Conservation (phyloP, 495 filamentous ascomycete species). For the Daldinia bambusicola region DNA sequence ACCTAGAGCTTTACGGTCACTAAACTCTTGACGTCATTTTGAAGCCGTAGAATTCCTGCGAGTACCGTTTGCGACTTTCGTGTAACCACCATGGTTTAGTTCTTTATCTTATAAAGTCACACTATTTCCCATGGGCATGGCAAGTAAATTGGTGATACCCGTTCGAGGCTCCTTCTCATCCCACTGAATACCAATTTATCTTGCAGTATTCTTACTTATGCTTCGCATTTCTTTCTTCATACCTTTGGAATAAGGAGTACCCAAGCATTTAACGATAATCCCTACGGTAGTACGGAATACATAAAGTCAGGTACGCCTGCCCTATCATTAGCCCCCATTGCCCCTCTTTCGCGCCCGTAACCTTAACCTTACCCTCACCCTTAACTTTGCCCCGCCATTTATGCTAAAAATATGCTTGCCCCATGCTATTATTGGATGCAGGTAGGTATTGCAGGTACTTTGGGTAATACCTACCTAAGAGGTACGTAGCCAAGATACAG, state of each 20-base stretch:
- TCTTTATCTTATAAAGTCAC: neutral
- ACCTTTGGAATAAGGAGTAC: slow-evolving; percentile 6
- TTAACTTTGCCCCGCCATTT: too few relatives aligned
- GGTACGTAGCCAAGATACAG: too few relatives aligned
- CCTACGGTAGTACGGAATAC: too few relatives aligned
- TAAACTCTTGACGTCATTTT: slow-evolving; percentile 11
- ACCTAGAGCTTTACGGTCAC: slow-evolving; percentile 6
- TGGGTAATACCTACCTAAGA: too few relatives aligned
- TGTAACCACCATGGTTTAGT: slow-evolving; percentile 6
- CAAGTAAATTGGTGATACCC: neutral
- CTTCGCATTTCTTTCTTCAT: slow-evolving; percentile 4
- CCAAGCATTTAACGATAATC: neutral
- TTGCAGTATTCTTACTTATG: neutral
- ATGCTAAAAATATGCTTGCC: too few relatives aligned
- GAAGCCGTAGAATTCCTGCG: slow-evolving; percentile 13
- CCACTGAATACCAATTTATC: slow-evolving; percentile 1
- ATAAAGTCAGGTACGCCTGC: neutral
- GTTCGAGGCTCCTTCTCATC: slow-evolving; percentile 14
- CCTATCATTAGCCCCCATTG: neutral
- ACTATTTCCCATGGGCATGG: neutral
- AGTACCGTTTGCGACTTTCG: slow-evolving; percentile 11
- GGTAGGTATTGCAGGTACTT: too few relatives aligned
- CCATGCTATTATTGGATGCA: too few relatives aligned
- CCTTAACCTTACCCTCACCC: too few relatives aligned
- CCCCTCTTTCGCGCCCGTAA: too few relatives aligned